These are phyloP conservation scores for Fusarium subglutinans DNA, from an alignment of 2,329 filamentous ascomycete genomes.

Conservation along the genomic window DNA sequence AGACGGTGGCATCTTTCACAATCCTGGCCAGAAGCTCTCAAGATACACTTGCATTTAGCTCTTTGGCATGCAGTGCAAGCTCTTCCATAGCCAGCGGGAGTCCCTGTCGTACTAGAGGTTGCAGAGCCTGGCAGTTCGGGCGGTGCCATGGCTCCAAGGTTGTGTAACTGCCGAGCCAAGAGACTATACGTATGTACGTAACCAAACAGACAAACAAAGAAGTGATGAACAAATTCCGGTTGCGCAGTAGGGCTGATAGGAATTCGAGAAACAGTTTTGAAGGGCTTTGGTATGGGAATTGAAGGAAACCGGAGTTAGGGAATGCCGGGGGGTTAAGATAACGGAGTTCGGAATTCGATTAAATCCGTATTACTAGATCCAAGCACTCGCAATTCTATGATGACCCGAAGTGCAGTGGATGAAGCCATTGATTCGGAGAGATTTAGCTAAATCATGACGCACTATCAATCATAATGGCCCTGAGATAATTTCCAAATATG, in stretches of 20 bases:
- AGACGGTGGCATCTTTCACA: constrained; percentile 58
- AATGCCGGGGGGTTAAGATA: background rate
- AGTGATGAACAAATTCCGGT: constrained; percentile 28
- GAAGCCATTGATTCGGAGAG: background rate
- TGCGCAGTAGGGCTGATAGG: constrained; percentile 13
- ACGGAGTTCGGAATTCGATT: constrained; percentile 15
- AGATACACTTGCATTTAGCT: constrained; percentile 60
- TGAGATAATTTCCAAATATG: background rate
- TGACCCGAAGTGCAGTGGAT: background rate
- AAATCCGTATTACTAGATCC: constrained; percentile 17
- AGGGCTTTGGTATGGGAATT: constrained; percentile 1
- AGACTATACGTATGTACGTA: background rate
- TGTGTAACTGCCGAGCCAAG: background rate
- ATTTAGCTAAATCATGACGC: background rate
- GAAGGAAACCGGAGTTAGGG: constrained; percentile 18
- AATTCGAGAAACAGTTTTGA: constrained; percentile 12
- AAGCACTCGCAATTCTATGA: background rate
- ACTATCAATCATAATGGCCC: background rate
- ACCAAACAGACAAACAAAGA: background rate
- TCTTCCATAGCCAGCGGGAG: constrained; percentile 53
- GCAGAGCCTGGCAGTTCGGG: constrained; percentile 21
- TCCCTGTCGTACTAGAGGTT: constrained; percentile 27
- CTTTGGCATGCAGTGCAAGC: constrained; percentile 58
- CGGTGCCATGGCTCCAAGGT: constrained; percentile 34
- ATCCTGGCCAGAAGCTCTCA: constrained; percentile 44